A percentile compares a stretch with the other conserved stretches of the same genome.
phyloP scores from a whole-genome alignment of 495 filamentous ascomycete species.

The Friedmanniomyces endolithicus region DNA sequence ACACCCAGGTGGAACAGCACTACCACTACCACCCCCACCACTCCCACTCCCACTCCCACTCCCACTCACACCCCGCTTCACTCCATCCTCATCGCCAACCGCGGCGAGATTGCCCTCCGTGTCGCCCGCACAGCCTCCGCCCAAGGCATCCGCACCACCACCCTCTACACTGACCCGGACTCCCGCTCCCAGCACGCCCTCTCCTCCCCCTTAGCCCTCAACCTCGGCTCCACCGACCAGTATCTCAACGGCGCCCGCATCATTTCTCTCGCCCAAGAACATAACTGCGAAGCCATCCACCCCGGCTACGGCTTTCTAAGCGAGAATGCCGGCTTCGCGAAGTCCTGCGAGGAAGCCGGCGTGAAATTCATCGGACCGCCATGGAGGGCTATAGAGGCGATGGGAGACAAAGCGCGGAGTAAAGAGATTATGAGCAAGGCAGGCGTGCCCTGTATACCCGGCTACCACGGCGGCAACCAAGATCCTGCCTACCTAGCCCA shows the following conservation, averaged over 20 bases:
- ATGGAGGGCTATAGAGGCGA: conserved; percentile 82
- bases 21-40: not conserved
- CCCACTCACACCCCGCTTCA: conserved; percentile 27
- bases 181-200: conserved; percentile 76
- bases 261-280: conserved; percentile 68
- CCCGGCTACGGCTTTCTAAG: conserved; percentile 93
- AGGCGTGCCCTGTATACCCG: conserved; percentile 89
- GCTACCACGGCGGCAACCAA: conserved; percentile 86
- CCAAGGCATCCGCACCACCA: conserved; percentile 87
- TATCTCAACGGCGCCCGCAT: conserved; percentile 92
- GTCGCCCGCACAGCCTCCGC: conserved; percentile 75
- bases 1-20: conserved; percentile 14
- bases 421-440: conserved; percentile 95
- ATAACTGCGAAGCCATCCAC: conserved; percentile 82
- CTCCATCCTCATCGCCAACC: conserved; percentile 88
- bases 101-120: conserved; percentile 90
- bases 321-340: conserved; percentile 86
- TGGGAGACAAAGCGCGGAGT: conserved; percentile 86
- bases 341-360: conserved; percentile 78
- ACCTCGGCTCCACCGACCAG: conserved; percentile 64
- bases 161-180: conserved; percentile 90
- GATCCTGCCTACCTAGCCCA: conserved; percentile 53
- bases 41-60: not conserved
- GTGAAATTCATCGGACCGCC: conserved; percentile 92
- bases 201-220: conserved; percentile 67